Base-by-base conservation (phyloP, 345 rosid species). In the Psidium guajava region DNA sequence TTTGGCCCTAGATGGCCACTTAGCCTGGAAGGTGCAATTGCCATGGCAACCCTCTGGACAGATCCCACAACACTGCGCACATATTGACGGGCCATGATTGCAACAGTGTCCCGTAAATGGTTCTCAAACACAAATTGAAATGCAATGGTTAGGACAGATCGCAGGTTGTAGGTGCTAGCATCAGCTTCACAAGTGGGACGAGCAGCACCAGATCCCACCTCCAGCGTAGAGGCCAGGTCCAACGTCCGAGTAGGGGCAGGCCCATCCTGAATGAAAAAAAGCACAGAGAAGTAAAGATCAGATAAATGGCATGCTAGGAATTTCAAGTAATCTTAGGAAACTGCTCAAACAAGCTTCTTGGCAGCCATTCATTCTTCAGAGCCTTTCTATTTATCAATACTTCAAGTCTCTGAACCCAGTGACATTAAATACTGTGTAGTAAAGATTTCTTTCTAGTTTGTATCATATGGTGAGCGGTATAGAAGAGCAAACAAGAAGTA, bases 21-120 rank as follows among this genome's bases (percentile, higher is more conserved):
- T 73, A 91, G 90, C 82, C 90, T 90, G 54, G 95, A 92, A 16
- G 98, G 99, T 14, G 98, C 89, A 86, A 97, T 97, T 80, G 98
- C 99, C 92, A 95, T 88, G 87, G 99, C 98, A 88, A 97, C 97
- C 92, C 99, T 95, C 91, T 97, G 99, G 85, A 97, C 98, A 14
- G 98, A 97, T 15, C 96, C 97, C 73, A 97, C 96, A 52, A 95
- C 92, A 89, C 94, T 93, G 7, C 97, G 94, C 61, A 97, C 95
- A 51, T 95, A 97, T 83, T 95, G 98, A 56, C 98, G 98, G 64
- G 99, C 99, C 98, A 97, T 97, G 36, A 94, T 92, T 82, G 99
- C 99, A 82, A 95, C 99, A 82, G 88, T 95, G 86, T 97, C 98
- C 85, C 90, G 93, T 84, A 93, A 54, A 86, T 97, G 97, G 90